phyloP scores from a whole-genome alignment of 805 yeast genomes.

The Ogataea dorogensis region DNA sequence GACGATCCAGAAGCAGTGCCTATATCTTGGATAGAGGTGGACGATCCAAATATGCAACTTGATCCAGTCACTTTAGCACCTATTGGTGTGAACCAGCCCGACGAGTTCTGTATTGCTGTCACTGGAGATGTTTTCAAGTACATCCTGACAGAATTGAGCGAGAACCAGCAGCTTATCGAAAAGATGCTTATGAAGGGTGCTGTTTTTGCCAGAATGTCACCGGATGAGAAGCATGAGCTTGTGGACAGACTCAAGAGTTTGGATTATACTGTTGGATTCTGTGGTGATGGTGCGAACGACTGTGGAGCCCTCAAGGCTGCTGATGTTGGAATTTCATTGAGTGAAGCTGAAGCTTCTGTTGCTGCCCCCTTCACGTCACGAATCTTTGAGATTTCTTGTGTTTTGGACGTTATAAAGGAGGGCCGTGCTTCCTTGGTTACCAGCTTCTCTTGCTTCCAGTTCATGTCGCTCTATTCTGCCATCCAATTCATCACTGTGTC shows the following conservation, averaged over 20 bases:
- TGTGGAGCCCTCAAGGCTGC: slow-evolving; percentile 99
- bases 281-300: slow-evolving; percentile 99
- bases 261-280: slow-evolving; percentile 93
- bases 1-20: slow-evolving; percentile 19
- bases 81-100: slow-evolving; percentile 29
- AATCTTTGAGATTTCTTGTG: slow-evolving; percentile 88
- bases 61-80: slow-evolving; percentile 67
- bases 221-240: slow-evolving; percentile 96
- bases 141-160: slow-evolving; percentile 57
- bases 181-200: slow-evolving; percentile 67
- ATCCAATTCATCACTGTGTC: slow-evolving; percentile 91
- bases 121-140: slow-evolving; percentile 91
- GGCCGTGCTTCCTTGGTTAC: slow-evolving; percentile 96
- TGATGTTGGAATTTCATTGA: slow-evolving; percentile 91
- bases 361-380: slow-evolving; percentile 98
- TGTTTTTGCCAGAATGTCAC: slow-evolving; percentile 96
- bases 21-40: slow-evolving; percentile 68
- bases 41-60: slow-evolving; percentile 51
- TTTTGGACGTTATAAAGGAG: slow-evolving; percentile 84
- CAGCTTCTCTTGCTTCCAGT: slow-evolving; percentile 94
- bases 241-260: slow-evolving; percentile 81
- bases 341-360: slow-evolving; percentile 97
- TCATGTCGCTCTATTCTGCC: slow-evolving; percentile 95
- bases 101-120: slow-evolving; percentile 69
- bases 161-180: slow-evolving; percentile 40